Conservation (phyloP, 1,284 basidiomycete genomes). For the Cryptococcus sp. region DNA sequence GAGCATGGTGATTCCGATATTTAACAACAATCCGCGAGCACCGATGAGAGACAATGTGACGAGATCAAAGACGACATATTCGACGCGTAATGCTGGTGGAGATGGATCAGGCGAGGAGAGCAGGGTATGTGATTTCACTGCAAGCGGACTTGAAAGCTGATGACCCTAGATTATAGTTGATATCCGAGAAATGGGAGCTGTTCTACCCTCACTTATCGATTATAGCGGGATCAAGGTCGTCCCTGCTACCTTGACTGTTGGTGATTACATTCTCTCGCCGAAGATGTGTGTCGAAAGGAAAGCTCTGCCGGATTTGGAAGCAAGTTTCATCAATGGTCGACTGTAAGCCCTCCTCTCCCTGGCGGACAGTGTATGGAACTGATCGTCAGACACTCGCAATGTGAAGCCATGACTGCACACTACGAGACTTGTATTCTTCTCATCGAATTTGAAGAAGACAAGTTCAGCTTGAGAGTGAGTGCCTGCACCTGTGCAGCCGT, state of each 20-base stretch:
- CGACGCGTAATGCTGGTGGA: constrained; percentile 81
- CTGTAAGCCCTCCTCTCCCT: constrained; percentile 58
- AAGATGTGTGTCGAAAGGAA: constrained; percentile 96
- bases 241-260: constrained; percentile 87
- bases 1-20: constrained; percentile 87
- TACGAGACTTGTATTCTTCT: constrained; percentile 91
- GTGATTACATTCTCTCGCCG: constrained; percentile 92
- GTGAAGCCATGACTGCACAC: constrained; percentile 92
- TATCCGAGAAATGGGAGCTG: constrained; percentile 92
- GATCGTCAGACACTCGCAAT: constrained; percentile 78
- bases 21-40: constrained; percentile 67
- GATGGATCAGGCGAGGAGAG: constrained; percentile 65
- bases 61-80: constrained; percentile 74
- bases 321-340: constrained; percentile 87
- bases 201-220: constrained; percentile 84
- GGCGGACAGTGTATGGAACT: not conserved
- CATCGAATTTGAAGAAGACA: constrained; percentile 99
- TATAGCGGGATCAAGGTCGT: constrained; percentile 74
- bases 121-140: constrained; percentile 51
- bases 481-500: too few relatives aligned
- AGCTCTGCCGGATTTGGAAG: constrained; percentile 83
- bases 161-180: constrained; percentile 78
- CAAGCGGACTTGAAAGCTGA: not conserved
- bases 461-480: constrained; percentile 81
- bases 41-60: constrained; percentile 54